A percentile compares a stretch with the other conserved stretches of the same genome.
phyloP scores from a whole-genome alignment of 176 grass and related monocot genomes.

The Aegilops umbellulata region DNA sequence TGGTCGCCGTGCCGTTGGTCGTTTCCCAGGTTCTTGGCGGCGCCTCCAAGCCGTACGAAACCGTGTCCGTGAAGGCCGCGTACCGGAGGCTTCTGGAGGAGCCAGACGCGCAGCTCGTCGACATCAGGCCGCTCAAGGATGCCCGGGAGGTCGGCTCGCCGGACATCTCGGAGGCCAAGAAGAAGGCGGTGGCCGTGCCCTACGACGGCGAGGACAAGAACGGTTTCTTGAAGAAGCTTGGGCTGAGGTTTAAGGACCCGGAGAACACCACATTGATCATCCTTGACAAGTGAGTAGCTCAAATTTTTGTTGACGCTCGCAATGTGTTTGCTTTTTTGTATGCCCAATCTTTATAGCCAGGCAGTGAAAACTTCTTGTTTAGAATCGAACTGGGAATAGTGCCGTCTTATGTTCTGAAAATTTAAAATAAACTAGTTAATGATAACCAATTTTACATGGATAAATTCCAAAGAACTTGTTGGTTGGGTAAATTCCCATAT shows the following conservation, averaged over 20 bases:
- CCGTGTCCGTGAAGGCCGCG: conserved; percentile 44
- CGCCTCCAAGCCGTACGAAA: conserved; percentile 49
- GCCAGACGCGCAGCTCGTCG: conserved; percentile 59
- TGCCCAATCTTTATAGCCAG: neutral
- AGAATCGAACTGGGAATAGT: neutral
- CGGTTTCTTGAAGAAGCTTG: conserved; percentile 79
- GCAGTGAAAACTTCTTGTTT: neutral
- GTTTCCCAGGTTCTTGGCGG: conserved; percentile 54
- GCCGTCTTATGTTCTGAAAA: neutral
- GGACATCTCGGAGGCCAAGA: conserved; percentile 59
- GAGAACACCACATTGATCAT: conserved; percentile 82
- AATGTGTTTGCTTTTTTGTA: conserved; percentile 10
- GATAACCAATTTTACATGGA: neutral
- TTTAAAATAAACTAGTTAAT: neutral
- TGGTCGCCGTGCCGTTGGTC: conserved; percentile 52
- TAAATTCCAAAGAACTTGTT: neutral
- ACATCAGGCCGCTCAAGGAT: conserved; percentile 82
- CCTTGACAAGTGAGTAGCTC: conserved; percentile 78
- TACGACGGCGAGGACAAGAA: conserved; percentile 81
- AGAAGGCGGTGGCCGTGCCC: conserved; percentile 63
- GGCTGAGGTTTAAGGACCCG: conserved; percentile 73
- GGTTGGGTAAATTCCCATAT: neutral
- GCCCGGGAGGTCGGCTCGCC: conserved; percentile 48
- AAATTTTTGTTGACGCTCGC: neutral
- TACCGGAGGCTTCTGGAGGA: conserved; percentile 71